These are phyloP conservation scores for Saccharomycopsis sp. DNA, from an alignment of 805 yeast species.

Conservation along the genomic window DNA sequence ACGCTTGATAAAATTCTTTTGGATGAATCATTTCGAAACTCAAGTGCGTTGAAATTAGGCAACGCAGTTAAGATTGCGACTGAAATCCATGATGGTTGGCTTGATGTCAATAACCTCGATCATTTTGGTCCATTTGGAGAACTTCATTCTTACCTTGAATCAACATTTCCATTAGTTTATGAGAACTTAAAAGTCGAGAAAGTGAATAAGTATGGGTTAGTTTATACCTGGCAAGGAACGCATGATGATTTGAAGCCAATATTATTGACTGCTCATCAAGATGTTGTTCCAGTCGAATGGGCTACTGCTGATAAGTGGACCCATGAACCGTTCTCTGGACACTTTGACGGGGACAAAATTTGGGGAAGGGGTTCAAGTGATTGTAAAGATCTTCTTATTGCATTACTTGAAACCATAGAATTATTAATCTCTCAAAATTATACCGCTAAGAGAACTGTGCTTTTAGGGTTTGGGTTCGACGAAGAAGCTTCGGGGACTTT, in stretches of 20 bases:
- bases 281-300: slow-evolving; percentile 69
- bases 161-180: slow-evolving; percentile 50
- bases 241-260: slow-evolving; percentile 48
- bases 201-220: slow-evolving; percentile 58
- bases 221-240: slow-evolving; percentile 48
- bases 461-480: slow-evolving; percentile 69
- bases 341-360: slow-evolving; percentile 57
- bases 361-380: slow-evolving; percentile 80
- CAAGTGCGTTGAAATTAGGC: slow-evolving; percentile 36
- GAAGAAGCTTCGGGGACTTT: slow-evolving; percentile 63
- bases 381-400: slow-evolving; percentile 63
- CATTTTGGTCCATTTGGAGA: slow-evolving; percentile 40
- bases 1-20: slow-evolving; percentile 31
- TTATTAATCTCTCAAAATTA: slow-evolving; percentile 43
- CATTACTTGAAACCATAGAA: slow-evolving; percentile 60
- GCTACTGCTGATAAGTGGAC: slow-evolving; percentile 54
- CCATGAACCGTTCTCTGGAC: slow-evolving; percentile 61
- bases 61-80: slow-evolving; percentile 51
- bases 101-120: slow-evolving; percentile 27
- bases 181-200: slow-evolving; percentile 38
- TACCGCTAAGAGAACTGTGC: slow-evolving; percentile 51
- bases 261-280: slow-evolving; percentile 69
- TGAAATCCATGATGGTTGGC: slow-evolving; percentile 36
- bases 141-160: slow-evolving; percentile 47
- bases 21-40: slow-evolving; percentile 29